Base-by-base conservation (phyloP, 805 yeast genomes). In the Ogataea ganodermae region DNA sequence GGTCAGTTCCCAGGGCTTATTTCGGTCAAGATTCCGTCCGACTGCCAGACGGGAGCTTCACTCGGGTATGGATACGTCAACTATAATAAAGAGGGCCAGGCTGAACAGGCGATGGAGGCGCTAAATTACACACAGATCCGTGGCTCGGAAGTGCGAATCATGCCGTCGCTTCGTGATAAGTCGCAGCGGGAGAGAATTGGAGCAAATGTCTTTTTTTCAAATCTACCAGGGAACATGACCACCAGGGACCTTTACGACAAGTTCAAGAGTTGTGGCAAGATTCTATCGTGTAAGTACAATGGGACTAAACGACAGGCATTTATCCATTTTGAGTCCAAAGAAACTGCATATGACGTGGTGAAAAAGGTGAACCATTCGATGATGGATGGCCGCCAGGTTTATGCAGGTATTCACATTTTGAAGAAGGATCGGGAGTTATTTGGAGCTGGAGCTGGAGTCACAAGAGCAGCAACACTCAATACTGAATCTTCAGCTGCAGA, bases 51-150 rank as follows among this genome's bases (percentile, higher is more conserved):
- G n/a, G 76, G 76, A 20, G 66, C 73, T 41, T 79, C 90, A 1
- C 67, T 88, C 47, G 86, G 89, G 2, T 84, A 86, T 64, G 94
- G 89, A 0, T 86, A 85, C 61, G 81, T 85, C 16, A 84, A 86
- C 47, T 84, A 83, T 60, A 65, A 67, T 6, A 66, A 62, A 4
- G 70, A 71, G 36, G 58, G 65, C 8, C 84, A 79, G 44, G 89
- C 89, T 0, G 73, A 72, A 31, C 45, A 48, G 27, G 89, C 88
- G 2, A 69, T 79, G 40, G 82, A 78, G 39, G 73, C 77, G 8
- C 74, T 83, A 65, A 85, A 82, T 61, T 79, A 76, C 54, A 69
- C 70, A 3, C 55, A 55, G 0, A 53, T 79, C 0, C 51, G 61
- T 21, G 68, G 64, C 12, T 68, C 69, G 20, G 84, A 78, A 49